Base-by-base conservation (phyloP, 306 rosid genomes). In the Mimosa bimucronata region DNA sequence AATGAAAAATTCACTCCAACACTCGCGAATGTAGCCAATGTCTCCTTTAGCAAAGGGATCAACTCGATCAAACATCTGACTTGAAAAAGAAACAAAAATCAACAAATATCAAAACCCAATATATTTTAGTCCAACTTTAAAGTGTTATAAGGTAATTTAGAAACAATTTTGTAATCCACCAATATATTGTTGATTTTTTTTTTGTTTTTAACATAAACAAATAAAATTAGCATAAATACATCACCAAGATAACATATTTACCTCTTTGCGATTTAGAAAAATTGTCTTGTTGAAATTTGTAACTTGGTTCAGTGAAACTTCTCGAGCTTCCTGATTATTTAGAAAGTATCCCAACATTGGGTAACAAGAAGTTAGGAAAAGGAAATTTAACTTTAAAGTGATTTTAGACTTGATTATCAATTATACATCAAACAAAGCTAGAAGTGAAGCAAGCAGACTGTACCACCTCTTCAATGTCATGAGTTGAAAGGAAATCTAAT, bases 261-360 rank as follows among this genome's bases (percentile, higher is more conserved):
- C 98, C 89, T 94, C 98, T 89, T 90, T 94, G 90, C 98, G 92
- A 83, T 80, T 91, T 82, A 83, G 65, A 84, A 92, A 91, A 84
- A 68, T 71, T 73, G 83, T 75, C 89, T 91, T 94, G 84, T 60
- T 53, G 80, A 94, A 87, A 41, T n/a, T 53, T 75, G 67, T 88
- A 77, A 85, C 87, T 84, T 94, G 93, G 79, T 88, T 83, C 81
- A 88, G 60, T 52, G 83, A 79, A 83, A 86, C 83, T 83, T 94
- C 98, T 88, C 88, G 86, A 40, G 93, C 46, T 85, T 94, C 98
- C 98, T 94, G 91, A 67, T 68, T 55, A 85, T 71, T 75, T 66
- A 84, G n/a, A 73, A 86, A 53, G 80, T 41, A 84, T 74, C 42
- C 23, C 74, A 73, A 87, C 50, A 48, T 73, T 82, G 82, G 78